Percentiles rank a stretch among this genome's conserved stretches.
Evolutionary conservation across 352 stramenopile species (phyloP).

Genomic region (Blastocystis sp.): DNA sequence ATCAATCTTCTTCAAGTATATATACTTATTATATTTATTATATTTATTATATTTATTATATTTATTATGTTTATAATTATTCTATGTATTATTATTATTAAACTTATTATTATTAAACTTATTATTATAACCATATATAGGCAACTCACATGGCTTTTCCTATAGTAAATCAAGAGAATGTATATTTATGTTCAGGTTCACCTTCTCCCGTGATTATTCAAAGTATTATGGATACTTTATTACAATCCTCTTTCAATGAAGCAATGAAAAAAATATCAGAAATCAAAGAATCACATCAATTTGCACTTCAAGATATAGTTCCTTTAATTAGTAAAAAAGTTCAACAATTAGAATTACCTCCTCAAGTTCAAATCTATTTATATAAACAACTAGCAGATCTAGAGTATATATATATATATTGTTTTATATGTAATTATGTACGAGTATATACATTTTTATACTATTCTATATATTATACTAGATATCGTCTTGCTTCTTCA

Average conservation of each 20-base stretch:
- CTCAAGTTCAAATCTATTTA: conserved; percentile 27
- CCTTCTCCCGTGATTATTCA: conserved; percentile 61
- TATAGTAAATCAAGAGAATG: conserved; percentile 55
- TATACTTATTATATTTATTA: no score
- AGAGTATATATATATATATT: conserved; percentile 29
- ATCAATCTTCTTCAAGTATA: conserved; percentile 71
- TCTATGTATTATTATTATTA: no score
- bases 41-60: no score
- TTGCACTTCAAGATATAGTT: conserved; percentile 37
- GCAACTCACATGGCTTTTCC: conserved; percentile 68
- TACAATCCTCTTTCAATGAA: conserved; percentile 57
- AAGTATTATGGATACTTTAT: conserved; percentile 57
- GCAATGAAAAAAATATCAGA: conserved; percentile 28
- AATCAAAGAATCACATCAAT: conserved; percentile 10
- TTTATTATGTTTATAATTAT: no score
- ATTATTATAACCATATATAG: conserved; percentile 4
- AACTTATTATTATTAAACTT: no score
- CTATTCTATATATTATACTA: no score
- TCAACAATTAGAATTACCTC: conserved; percentile 38
- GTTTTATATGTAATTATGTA: background rate
- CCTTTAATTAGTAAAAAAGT: conserved; percentile 26
- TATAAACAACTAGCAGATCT: conserved; percentile 41
- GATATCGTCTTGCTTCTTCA: conserved; percentile 21
- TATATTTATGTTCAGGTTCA: conserved; percentile 70
- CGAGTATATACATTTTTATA: no score